phyloP scores from a whole-genome alignment of 1,284 basidiomycete species.

The Calocybe gambosa region DNA sequence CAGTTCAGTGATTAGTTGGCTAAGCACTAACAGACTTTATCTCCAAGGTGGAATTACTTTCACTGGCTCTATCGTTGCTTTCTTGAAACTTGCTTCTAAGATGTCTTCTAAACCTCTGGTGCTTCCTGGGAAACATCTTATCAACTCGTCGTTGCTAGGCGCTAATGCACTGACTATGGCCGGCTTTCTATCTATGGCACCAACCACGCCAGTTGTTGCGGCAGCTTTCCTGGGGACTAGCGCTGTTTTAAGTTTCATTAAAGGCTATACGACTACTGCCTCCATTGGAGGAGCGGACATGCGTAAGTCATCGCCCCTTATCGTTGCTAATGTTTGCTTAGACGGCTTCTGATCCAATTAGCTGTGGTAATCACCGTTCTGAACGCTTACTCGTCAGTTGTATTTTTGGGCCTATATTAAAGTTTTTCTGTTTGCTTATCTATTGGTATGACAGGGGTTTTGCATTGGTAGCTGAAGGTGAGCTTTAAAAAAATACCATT shows the following conservation, averaged over 20 bases:
- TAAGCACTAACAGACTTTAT: neutral
- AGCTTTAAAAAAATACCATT: neutral
- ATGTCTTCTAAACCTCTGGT: constrained; percentile 69
- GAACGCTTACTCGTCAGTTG: constrained; percentile 69
- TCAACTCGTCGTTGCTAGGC: constrained; percentile 65
- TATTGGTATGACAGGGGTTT: constrained; percentile 47
- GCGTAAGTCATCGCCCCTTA: constrained; percentile 50
- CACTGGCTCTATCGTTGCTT: constrained; percentile 83
- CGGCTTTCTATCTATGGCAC: constrained; percentile 66
- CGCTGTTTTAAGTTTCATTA: constrained; percentile 70
- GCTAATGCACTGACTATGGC: constrained; percentile 67
- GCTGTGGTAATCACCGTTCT: constrained; percentile 84
- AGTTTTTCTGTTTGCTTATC: neutral
- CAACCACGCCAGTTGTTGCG: constrained; percentile 63
- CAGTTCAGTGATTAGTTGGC: neutral
- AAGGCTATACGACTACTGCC: constrained; percentile 79
- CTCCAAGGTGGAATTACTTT: constrained; percentile 65
- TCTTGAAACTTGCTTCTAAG: constrained; percentile 76
- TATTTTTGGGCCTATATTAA: too few relatives aligned
- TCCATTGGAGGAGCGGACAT: constrained; percentile 87
- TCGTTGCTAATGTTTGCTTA: constrained; percentile 7
- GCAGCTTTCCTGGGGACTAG: constrained; percentile 72
- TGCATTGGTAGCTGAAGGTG: constrained; percentile 84
- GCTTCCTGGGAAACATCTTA: constrained; percentile 69
- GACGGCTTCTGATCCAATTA: constrained; percentile 22